A percentile compares a stretch with the other conserved stretches of the same genome.
Evolutionary conservation across 2,329 filamentous ascomycete species (phyloP).

Genomic region (Fusarium hainanense): DNA sequence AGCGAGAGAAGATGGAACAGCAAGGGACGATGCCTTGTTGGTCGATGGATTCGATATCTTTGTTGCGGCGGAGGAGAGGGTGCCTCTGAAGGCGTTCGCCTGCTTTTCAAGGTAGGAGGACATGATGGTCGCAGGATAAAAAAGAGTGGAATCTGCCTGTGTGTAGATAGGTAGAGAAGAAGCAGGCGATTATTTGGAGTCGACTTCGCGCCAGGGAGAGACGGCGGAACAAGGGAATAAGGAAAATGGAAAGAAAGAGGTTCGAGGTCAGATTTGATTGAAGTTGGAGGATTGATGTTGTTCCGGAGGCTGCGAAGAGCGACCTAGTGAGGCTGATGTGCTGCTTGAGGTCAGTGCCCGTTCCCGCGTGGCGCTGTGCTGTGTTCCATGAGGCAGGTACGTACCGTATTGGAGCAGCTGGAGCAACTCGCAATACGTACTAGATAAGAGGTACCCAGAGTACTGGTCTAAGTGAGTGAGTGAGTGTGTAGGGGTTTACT

Average conservation of each 20-base stretch:
- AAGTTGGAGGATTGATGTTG: constrained; percentile 36
- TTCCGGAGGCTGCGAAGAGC: constrained; percentile 29
- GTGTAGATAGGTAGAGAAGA: neutral
- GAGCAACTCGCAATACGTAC: neutral
- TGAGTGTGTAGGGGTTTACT: neutral
- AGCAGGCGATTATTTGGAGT: constrained; percentile 2
- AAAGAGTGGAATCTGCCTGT: constrained; percentile 8
- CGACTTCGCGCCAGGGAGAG: constrained; percentile 17
- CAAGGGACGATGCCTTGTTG: constrained; percentile 49
- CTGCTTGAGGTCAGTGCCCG: constrained; percentile 8
- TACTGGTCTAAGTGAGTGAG: too few relatives aligned
- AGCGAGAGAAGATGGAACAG: constrained; percentile 54
- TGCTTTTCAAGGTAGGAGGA: constrained; percentile 73
- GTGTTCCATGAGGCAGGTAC: neutral
- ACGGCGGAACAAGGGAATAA: constrained; percentile 26
- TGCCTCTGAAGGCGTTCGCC: constrained; percentile 70
- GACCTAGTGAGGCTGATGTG: constrained; percentile 37
- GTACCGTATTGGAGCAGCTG: neutral
- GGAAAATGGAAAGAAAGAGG: constrained; percentile 16
- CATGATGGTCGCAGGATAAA: constrained; percentile 58
- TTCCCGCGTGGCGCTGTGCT: constrained; percentile 27
- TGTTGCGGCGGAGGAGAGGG: constrained; percentile 70
- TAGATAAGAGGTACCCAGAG: too few relatives aligned
- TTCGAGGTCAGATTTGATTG: constrained; percentile 29
- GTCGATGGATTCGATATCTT: constrained; percentile 66